Percentiles rank a stretch among this genome's conserved stretches.
Conservation (phyloP, 768 basidiomycete genomes). For the Russula brevipes region DNA sequence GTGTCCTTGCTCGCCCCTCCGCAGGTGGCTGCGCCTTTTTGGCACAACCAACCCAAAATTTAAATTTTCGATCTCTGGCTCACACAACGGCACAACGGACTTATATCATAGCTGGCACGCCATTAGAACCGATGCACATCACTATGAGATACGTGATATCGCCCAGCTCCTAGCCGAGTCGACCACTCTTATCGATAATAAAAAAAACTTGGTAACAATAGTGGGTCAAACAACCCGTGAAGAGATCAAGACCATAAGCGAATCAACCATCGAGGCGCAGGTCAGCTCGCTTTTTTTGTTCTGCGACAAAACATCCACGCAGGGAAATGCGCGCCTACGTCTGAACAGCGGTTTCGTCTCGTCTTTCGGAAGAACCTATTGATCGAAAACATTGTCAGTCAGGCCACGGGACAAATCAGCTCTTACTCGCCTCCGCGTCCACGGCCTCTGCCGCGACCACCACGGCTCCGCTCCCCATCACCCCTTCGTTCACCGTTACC, state of each 20-base stretch:
- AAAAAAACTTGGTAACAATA: background rate
- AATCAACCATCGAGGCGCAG: background rate
- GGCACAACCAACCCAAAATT: background rate
- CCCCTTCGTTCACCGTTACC: slow-evolving; percentile 32
- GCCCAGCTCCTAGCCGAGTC: slow-evolving; percentile 1
- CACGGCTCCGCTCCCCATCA: slow-evolving; percentile 28
- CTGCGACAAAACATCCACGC: background rate
- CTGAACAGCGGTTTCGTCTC: slow-evolving; percentile 20
- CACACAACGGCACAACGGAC: too few relatives aligned
- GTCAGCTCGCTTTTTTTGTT: slow-evolving; percentile 6
- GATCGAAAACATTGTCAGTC: background rate
- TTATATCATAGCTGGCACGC: too few relatives aligned
- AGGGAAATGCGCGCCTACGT: slow-evolving; percentile 10
- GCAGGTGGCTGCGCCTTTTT: too few relatives aligned
- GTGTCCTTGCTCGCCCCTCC: background rate
- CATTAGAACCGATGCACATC: too few relatives aligned
- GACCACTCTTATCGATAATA: slow-evolving; percentile 16
- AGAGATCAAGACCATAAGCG: slow-evolving; percentile 6
- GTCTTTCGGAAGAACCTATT: slow-evolving; percentile 17
- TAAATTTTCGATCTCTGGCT: background rate
- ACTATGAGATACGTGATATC: background rate
- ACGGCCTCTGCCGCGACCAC: slow-evolving; percentile 31
- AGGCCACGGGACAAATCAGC: background rate
- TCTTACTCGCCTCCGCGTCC: slow-evolving; percentile 29
- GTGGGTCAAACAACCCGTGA: background rate